Evolutionary conservation across 495 filamentous ascomycete species (phyloP), one percentile per base, ranked within the genome.

Genomic region (Elaphomyces granulatus): DNA sequence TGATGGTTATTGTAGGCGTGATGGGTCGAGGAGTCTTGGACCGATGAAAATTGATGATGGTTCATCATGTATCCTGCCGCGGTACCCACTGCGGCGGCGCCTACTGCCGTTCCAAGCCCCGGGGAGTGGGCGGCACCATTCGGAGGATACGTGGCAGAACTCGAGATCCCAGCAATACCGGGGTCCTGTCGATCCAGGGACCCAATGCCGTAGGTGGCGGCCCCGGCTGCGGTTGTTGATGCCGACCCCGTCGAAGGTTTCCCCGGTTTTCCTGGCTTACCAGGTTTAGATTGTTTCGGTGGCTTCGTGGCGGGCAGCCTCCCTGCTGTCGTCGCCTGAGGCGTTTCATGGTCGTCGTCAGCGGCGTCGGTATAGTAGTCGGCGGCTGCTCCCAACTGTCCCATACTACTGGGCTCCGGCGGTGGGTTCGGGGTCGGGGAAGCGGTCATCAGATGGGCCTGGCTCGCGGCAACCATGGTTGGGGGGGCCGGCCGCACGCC

Each of bases 401-500:
- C 69, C 23, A 66, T 38, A 37, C 66, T 66, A 42, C 69, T 72
- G 1, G 69, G 69, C 43, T 72, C 69, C 3, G 67, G 64, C 16
- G 68, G 66, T 18, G 68, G 67, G 41, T 67, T 63, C 33, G 58
- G 59, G 23, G 55, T 49, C 12, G 60, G 48, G 21, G 70, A 67
- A 31, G 69, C 62, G n/a, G 63, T 41, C 59, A 68, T 63, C 49
- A 72, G 44, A 46, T 72, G 66, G 19, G 67, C 55, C 43, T 68
- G 60, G 23, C 45, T 56, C 38, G 68, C 64, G 2, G 71, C 67
- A 15, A 78, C 68, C 8, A 79, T 58, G 2, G 64, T 56, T 17
- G 76, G 75, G 7, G 60, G 59, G 3, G 63, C 49, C 16, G 68
- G 66, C 20, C 77, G 66, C 3, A 74, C 57, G 26, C 77, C 77